Evolutionary conservation across 176 grass and related monocot species (phyloP).

Genomic region (Phoenix dactylifera): DNA sequence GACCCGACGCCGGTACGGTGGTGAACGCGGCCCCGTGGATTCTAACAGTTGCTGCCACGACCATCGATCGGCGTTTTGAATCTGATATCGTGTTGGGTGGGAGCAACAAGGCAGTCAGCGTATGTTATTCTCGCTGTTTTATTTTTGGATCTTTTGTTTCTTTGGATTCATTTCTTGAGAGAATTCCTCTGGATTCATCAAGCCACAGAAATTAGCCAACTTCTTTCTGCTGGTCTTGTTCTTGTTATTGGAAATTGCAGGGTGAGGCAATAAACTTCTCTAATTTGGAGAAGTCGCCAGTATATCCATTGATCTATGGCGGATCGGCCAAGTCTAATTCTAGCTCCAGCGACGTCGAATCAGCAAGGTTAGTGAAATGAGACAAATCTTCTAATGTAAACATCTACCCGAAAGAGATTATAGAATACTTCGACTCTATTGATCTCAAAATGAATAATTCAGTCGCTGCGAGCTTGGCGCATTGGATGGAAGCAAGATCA

Average conservation of each 20-base stretch:
- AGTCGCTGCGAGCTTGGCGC: slow-evolving; percentile 62
- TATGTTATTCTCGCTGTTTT: neutral
- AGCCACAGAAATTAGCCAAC: no score
- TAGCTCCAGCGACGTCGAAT: slow-evolving; percentile 22
- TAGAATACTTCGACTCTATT: no score
- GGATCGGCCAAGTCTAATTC: slow-evolving; percentile 54
- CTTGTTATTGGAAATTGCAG: slow-evolving; percentile 16
- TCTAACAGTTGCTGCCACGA: slow-evolving; percentile 66
- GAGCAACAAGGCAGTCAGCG: slow-evolving; percentile 47
- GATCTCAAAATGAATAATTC: neutral
- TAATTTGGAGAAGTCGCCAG: slow-evolving; percentile 46
- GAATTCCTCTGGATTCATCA: no score
- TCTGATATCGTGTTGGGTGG: slow-evolving; percentile 65
- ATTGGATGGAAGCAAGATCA: slow-evolving; percentile 45
- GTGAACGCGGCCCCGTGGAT: slow-evolving; percentile 86
- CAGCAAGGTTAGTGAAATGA: slow-evolving; percentile 38
- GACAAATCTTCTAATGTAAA: no score
- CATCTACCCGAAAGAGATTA: no score
- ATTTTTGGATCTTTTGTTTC: no score
- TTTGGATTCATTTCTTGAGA: no score
- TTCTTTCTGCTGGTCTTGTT: no score
- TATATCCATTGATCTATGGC: slow-evolving; percentile 60
- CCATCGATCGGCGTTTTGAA: slow-evolving; percentile 82
- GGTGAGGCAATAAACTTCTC: slow-evolving; percentile 87
- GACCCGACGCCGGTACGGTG: slow-evolving; percentile 37